Conservation (phyloP, 1,284 basidiomycete species). For the Tilletia indica region DNA sequence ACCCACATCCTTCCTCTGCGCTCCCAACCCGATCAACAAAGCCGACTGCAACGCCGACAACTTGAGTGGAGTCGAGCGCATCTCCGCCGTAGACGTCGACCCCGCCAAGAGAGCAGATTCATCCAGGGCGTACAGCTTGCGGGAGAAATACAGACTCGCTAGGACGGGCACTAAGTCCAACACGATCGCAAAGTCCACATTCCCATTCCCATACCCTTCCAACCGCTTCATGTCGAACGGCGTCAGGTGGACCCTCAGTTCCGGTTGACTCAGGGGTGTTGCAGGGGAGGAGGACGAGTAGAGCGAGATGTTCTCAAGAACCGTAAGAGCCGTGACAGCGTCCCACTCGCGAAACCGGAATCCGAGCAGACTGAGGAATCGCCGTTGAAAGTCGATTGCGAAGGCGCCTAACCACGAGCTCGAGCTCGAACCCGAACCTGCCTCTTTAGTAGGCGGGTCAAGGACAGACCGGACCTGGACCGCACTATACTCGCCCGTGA, state of each 20-base stretch:
- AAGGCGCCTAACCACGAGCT: constrained; percentile 82
- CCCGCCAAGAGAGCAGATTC: constrained; percentile 23
- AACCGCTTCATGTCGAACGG: constrained; percentile 96
- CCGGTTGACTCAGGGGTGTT: constrained; percentile 60
- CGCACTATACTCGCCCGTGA: constrained; percentile 94
- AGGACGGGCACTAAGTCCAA: constrained; percentile 84
- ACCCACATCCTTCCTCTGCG: constrained; percentile 88
- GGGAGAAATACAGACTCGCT: constrained; percentile 79
- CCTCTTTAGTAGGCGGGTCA: constrained; percentile 26
- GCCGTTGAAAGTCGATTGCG: constrained; percentile 85
- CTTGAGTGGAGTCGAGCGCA: constrained; percentile 26
- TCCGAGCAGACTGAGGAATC: constrained; percentile 84
- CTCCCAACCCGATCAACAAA: constrained; percentile 67
- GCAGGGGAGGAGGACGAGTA: constrained; percentile 16
- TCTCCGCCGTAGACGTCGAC: constrained; percentile 17
- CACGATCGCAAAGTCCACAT: constrained; percentile 93
- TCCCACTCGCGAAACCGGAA: constrained; percentile 94
- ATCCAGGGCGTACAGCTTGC: constrained; percentile 45
- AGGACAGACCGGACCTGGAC: constrained; percentile 77
- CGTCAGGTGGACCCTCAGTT: constrained; percentile 73
- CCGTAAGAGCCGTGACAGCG: constrained; percentile 77
- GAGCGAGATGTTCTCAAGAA: constrained; percentile 78
- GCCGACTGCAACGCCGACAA: constrained; percentile 46
- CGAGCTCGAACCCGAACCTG: constrained; percentile 46
- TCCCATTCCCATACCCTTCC: constrained; percentile 91